Evolutionary conservation across 148 eudicot species (phyloP), one percentile per base, ranked within the genome.

Genomic region (Diospyros lotus): DNA sequence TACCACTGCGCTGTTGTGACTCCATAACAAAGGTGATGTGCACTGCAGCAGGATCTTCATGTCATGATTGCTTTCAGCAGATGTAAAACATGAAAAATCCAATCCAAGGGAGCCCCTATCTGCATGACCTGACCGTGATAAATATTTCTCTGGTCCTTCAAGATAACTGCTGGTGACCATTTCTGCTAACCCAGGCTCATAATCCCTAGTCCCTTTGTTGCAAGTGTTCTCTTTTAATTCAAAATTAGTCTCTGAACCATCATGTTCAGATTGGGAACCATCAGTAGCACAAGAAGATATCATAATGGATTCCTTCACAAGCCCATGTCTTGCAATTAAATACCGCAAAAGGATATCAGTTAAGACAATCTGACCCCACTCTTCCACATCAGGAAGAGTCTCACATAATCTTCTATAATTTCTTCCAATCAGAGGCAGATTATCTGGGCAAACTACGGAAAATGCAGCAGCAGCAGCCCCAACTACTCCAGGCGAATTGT

Each of bases 391-490:
- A 38, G 97, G 97, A 66, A 95, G 89, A 83, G 79, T 88, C 84
- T 89, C 97, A 66, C 98, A 95, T 59, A 95, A 83, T 69, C 84
- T 87, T 76, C 66, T 82, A 74, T 88, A 93, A 75, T 79, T 81
- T 87, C 82, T 89, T 73, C 91, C 97, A 78, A 96, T 85, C 72
- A 96, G 78, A 79, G 88, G 74, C 76, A 96, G 82, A 82, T 93
- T 93, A 76, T 81, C 91, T 42, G 99, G 99, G 80, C 99, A 96
- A 69, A 96, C 84, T 66, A 94, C 87, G 78, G 88, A 85, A 86
- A 93, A 96, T 69, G 99, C 90, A 56, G 97, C 87, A 60, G 99
- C 98, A 65, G 99, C 98, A 69, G 98, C 94, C 78, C 99, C 99
- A 82, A 96, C 89, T 52, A 96, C 97, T 80, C 86, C 94, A 75